These are phyloP conservation scores for Pyrenula aspistea DNA, from an alignment of 495 filamentous ascomycete genomes.

Conservation along the genomic window DNA sequence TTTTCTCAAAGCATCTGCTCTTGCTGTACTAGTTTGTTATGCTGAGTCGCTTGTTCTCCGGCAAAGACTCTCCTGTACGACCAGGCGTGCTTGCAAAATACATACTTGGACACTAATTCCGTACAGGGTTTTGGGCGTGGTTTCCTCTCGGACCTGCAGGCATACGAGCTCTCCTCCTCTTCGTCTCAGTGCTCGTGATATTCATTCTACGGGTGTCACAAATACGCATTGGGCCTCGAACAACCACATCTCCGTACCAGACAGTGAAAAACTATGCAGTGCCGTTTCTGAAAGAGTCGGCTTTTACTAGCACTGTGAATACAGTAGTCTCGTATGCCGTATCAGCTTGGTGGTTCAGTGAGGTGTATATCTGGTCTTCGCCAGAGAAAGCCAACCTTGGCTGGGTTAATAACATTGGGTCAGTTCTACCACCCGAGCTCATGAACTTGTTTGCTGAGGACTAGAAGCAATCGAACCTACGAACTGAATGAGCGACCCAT, in stretches of 20 bases:
- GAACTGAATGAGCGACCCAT: conserved; percentile 74
- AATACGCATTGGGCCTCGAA: conserved; percentile 59
- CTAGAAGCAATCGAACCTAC: conserved; percentile 11
- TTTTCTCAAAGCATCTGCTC: conserved; percentile 61
- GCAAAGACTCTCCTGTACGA: conserved; percentile 51
- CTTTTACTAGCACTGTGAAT: conserved; percentile 46
- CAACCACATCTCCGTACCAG: conserved; percentile 51
- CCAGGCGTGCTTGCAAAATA: conserved; percentile 1
- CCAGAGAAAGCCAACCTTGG: conserved; percentile 51
- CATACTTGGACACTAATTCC: conserved; percentile 1
- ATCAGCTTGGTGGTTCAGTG: conserved; percentile 71
- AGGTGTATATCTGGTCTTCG: conserved; percentile 70
- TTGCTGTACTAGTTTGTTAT: conserved; percentile 62
- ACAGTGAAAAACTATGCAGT: conserved; percentile 34
- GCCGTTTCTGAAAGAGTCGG: conserved; percentile 10
- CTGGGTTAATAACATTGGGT: conserved; percentile 58
- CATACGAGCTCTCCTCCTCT: conserved; percentile 58
- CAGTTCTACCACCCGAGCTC: conserved; percentile 14
- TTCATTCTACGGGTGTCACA: conserved; percentile 80
- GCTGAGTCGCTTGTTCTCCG: conserved; percentile 52
- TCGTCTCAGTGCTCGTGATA: conserved; percentile 52
- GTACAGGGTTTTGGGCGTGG: conserved; percentile 69
- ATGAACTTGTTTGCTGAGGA: conserved; percentile 3
- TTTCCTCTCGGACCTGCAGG: conserved; percentile 69
- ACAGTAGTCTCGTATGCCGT: conserved; percentile 60